A percentile compares a stretch with the other conserved stretches of the same genome.
Conservation (phyloP, 495 filamentous ascomycete genomes). For the Penicillium herquei region DNA sequence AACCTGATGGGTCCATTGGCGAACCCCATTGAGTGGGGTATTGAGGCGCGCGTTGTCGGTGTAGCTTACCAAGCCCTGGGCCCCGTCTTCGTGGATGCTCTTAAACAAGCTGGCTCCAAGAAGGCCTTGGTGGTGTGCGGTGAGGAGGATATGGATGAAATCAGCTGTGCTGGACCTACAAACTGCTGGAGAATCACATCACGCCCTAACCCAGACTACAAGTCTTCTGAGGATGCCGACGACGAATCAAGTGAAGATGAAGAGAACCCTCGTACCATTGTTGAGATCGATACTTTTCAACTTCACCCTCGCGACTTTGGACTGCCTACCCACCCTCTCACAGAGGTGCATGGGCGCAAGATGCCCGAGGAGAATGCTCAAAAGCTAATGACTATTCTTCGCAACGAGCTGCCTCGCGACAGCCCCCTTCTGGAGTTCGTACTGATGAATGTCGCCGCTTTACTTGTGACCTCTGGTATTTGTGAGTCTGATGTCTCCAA, state of each 20-base stretch:
- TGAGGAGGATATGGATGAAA: conserved; percentile 91
- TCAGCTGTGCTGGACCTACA: conserved; percentile 81
- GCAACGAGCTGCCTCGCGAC: conserved; percentile 65
- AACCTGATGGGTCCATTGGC: conserved; percentile 91
- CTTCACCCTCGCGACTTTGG: conserved; percentile 83
- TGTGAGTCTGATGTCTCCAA: conserved; percentile 76
- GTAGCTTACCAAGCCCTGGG: conserved; percentile 86
- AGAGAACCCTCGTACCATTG: conserved; percentile 37
- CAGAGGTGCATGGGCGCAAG: conserved; percentile 77
- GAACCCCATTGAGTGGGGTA: conserved; percentile 74
- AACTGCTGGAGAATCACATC: conserved; percentile 82
- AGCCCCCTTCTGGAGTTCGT: conserved; percentile 93
- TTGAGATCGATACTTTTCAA: conserved; percentile 69
- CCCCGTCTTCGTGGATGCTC: conserved; percentile 80
- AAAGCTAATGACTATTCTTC: conserved; percentile 75
- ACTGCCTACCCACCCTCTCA: conserved; percentile 68
- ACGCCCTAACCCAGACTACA: conserved; percentile 43
- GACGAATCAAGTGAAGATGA: conserved; percentile 39
- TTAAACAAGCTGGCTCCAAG: conserved; percentile 69
- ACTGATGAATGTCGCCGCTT: conserved; percentile 84
- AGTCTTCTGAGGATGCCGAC: conserved; percentile 23
- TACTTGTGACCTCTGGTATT: conserved; percentile 80
- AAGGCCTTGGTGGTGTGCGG: conserved; percentile 94
- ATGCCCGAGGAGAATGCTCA: conserved; percentile 80
- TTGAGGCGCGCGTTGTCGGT: conserved; percentile 89